A percentile compares a stretch with the other conserved stretches of the same genome.
These are phyloP conservation scores for Fusarium sp. DNA, from an alignment of 2,329 filamentous ascomycete genomes.

Conservation along the genomic window DNA sequence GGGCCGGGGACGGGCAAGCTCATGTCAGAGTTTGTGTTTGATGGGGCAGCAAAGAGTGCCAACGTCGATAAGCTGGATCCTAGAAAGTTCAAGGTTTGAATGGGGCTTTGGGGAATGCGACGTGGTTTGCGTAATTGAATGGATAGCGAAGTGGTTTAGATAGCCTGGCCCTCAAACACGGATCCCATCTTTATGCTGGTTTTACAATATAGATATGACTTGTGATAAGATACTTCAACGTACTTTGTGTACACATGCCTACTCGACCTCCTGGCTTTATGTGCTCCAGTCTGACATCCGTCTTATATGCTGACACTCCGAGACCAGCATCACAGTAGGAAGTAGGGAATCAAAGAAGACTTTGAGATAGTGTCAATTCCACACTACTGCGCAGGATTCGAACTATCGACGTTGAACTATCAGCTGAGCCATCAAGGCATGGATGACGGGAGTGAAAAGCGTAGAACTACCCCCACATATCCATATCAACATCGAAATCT, in stretches of 20 bases:
- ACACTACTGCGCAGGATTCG: background rate
- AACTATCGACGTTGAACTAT: background rate
- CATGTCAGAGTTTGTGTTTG: constrained; percentile 83
- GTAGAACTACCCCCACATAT: background rate
- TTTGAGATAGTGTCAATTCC: background rate
- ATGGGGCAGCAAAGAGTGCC: constrained; percentile 76
- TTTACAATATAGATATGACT: background rate
- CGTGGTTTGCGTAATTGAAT: background rate
- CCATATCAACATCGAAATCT: background rate
- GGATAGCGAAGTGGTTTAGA: background rate
- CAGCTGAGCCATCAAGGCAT: background rate
- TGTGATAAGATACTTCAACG: background rate
- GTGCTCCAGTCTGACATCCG: background rate
- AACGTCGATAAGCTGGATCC: constrained; percentile 76
- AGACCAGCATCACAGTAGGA: too few species aligned
- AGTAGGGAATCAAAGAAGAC: background rate
- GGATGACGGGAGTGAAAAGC: background rate
- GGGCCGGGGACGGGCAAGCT: constrained; percentile 87
- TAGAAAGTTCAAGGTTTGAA: constrained; percentile 67
- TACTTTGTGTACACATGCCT: background rate
- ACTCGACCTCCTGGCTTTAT: background rate
- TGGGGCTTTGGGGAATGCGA: too few species aligned
- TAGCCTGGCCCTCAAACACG: background rate
- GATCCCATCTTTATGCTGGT: background rate
- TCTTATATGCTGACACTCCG: background rate